Percentiles rank a stretch among this genome's conserved stretches.
Conservation (phyloP, 2,329 filamentous ascomycete species). For the Penicillium glabrum region DNA sequence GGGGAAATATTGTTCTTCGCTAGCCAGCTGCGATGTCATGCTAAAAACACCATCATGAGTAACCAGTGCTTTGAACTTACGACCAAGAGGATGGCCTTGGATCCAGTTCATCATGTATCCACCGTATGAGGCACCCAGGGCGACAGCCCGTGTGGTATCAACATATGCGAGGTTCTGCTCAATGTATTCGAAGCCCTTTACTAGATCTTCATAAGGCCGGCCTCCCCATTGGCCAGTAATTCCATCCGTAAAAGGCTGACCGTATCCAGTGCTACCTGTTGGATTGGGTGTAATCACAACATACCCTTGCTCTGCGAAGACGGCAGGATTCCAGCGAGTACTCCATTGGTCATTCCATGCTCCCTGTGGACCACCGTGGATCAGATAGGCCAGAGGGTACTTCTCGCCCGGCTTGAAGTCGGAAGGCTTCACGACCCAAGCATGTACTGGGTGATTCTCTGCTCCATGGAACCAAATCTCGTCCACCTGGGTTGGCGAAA, state of each 20-base stretch:
- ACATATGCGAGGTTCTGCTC: constrained; percentile 52
- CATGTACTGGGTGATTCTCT: constrained; percentile 44
- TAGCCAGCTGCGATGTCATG: constrained; percentile 45
- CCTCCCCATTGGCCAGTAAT: constrained; percentile 56
- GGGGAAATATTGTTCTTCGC: constrained; percentile 58
- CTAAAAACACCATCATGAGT: constrained; percentile 54
- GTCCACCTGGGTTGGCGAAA: constrained; percentile 43
- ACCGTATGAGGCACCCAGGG: constrained; percentile 57
- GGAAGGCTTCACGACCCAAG: constrained; percentile 50
- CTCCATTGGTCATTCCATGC: constrained; percentile 58
- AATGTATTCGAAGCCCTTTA: constrained; percentile 55
- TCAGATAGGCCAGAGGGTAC: constrained; percentile 56
- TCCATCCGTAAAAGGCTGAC: constrained; percentile 53
- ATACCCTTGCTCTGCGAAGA: constrained; percentile 63
- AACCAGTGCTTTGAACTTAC: constrained; percentile 58
- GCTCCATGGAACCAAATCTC: constrained; percentile 50
- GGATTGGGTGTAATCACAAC: constrained; percentile 61
- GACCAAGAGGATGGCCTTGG: constrained; percentile 54
- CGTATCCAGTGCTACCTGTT: constrained; percentile 59
- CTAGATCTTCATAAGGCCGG: constrained; percentile 56
- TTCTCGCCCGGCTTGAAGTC: constrained; percentile 46
- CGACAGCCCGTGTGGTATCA: constrained; percentile 54
- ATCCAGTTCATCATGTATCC: constrained; percentile 64
- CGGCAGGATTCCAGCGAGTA: constrained; percentile 54
- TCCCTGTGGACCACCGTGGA: constrained; percentile 54